These are phyloP conservation scores for Carpinus fangiana DNA, from an alignment of 306 rosid genomes.

Conservation along the genomic window DNA sequence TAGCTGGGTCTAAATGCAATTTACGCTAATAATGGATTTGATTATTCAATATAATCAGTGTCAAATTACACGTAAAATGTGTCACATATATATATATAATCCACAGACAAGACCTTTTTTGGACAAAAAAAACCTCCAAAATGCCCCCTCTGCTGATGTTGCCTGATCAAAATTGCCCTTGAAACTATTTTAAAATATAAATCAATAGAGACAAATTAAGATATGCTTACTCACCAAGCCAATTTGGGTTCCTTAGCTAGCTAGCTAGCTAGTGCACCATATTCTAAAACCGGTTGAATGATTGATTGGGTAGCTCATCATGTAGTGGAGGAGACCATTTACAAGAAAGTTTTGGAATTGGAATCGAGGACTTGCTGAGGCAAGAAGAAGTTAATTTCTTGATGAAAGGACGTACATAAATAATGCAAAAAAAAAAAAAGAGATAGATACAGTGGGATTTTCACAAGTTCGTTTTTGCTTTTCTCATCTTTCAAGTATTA, in stretches of 20 bases:
- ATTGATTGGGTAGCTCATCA: not conserved
- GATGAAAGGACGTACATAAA: not conserved
- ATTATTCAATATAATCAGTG: too few species aligned
- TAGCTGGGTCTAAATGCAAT: too few species aligned
- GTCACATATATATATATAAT: too few species aligned
- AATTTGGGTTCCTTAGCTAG: not conserved
- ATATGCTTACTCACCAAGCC: not conserved
- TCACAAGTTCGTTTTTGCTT: not conserved
- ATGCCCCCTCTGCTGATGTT: too few species aligned
- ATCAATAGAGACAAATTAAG: too few species aligned
- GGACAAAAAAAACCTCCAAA: too few species aligned
- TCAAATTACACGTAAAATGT: too few species aligned
- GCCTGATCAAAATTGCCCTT: too few species aligned
- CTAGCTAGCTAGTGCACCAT: not conserved
- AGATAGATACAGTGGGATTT: not conserved
- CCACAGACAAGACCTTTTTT: too few species aligned
- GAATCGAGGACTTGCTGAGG: not conserved
- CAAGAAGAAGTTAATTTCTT: not conserved
- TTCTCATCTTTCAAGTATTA: not conserved
- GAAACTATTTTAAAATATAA: too few species aligned
- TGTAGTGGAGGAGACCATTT: not conserved
- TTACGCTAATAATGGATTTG: too few species aligned
- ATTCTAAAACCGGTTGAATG: not conserved
- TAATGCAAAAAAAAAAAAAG: conserved; percentile 1
- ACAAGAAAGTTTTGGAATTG: not conserved